phyloP scores from a whole-genome alignment of 768 basidiomycete genomes.

The Panus rudis region DNA sequence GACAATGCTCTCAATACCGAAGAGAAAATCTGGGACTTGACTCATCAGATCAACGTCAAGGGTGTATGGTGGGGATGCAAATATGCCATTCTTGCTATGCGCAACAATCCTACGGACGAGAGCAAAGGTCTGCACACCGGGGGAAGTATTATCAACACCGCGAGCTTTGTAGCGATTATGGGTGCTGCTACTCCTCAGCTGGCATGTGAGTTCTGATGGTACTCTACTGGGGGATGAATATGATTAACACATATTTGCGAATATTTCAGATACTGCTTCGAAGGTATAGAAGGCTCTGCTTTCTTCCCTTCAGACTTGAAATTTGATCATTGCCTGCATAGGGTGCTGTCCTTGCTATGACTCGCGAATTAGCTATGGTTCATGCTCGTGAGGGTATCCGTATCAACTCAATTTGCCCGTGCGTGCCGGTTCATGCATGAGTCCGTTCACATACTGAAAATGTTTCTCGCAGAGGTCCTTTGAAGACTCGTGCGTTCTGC shows the following conservation, averaged over 20 bases:
- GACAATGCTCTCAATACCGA: constrained; percentile 96
- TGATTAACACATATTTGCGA: background rate
- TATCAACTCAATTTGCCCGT: constrained; percentile 95
- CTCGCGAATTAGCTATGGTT: constrained; percentile 94
- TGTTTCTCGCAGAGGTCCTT: constrained; percentile 65
- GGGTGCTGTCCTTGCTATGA: constrained; percentile 99
- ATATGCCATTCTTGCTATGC: constrained; percentile 95
- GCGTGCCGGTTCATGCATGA: constrained; percentile 25
- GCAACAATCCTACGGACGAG: constrained; percentile 79
- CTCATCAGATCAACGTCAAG: constrained; percentile 92
- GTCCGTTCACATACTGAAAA: background rate
- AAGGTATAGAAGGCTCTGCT: constrained; percentile 44
- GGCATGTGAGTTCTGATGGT: constrained; percentile 69
- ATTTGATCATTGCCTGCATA: constrained; percentile 22
- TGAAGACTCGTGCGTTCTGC: constrained; percentile 75
- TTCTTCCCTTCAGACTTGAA: background rate
- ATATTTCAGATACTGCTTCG: constrained; percentile 75
- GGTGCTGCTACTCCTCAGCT: constrained; percentile 97
- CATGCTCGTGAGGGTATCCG: constrained; percentile 97
- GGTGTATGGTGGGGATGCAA: constrained; percentile 99
- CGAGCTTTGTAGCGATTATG: constrained; percentile 92
- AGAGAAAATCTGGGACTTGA: constrained; percentile 93
- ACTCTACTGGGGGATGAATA: background rate
- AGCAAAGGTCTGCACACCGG: constrained; percentile 73
- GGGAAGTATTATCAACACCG: constrained; percentile 96